Evolutionary conservation across 2,329 filamentous ascomycete species (phyloP).

Genomic region (Teratosphaeriaceae sp.): DNA sequence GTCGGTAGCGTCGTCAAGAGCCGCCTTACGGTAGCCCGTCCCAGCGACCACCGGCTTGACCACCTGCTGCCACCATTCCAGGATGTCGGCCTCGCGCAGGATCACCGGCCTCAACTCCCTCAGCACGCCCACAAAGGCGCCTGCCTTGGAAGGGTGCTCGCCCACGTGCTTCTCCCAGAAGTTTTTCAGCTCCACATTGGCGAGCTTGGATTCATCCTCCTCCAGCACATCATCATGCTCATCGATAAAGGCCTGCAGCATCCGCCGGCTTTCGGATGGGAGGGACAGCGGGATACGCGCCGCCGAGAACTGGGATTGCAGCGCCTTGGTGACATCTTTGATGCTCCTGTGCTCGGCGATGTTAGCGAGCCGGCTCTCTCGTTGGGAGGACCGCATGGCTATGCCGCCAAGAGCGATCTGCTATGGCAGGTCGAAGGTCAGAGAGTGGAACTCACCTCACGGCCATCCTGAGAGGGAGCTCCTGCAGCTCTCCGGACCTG

Average conservation of each 20-base stretch:
- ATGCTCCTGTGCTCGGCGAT: constrained; percentile 20
- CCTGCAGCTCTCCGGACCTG: neutral
- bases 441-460: neutral
- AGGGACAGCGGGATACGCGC: constrained; percentile 48
- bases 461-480: neutral
- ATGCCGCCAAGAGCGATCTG: neutral
- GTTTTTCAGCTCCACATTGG: constrained; percentile 61
- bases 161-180: constrained; percentile 61
- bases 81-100: constrained; percentile 53
- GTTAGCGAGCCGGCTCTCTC: neutral
- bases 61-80: constrained; percentile 66
- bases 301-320: constrained; percentile 39
- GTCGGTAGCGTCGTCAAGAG: constrained; percentile 59
- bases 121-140: constrained; percentile 63
- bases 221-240: constrained; percentile 50
- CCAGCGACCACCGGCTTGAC: constrained; percentile 51
- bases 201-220: constrained; percentile 61
- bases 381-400: neutral
- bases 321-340: constrained; percentile 42
- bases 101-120: constrained; percentile 59
- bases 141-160: constrained; percentile 50
- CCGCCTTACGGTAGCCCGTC: constrained; percentile 54
- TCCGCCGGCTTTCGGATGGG: constrained; percentile 47
- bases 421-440: neutral
- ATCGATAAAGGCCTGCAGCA: constrained; percentile 51